Evolutionary conservation across 495 filamentous ascomycete genomes (phyloP), one percentile per base, ranked within the genome.

Genomic region (Echria macrotheca): DNA sequence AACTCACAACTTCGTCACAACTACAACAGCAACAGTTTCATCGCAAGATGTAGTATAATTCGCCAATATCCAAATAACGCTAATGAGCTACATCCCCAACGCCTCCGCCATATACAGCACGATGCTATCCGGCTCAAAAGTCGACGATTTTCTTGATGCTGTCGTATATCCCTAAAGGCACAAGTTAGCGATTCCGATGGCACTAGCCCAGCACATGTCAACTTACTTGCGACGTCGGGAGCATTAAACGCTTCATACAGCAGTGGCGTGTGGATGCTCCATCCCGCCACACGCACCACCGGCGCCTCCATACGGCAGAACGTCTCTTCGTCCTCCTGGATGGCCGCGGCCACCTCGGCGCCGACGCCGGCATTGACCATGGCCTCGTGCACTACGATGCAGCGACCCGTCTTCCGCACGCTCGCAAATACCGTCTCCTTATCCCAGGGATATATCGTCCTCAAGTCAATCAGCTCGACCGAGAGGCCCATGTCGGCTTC

Each of bases 371-470:
- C 91, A 65, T 95, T 97, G 44, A 94, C 73, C 87, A 95, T 96
- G 47, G 88, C 85, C 67, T 98, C 93, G 64, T 98, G 93, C 7
- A 97, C 93, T 1, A 98, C 84, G 24, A 98, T 76, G 25, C 89
- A 91, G 43, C 91, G 69, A 1, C 93, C 91, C 7, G 93, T 98
- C 70, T 93, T 96, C 56, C 74, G 74, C 5, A 96, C 93, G 55
- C 91, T 96, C 26, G 84, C 73, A 38, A 94, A 65, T 2, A 98
- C 79, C 1, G 84, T 86, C 57, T 85, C 74, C 58, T 89, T 83
- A 67, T 98, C 93, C 93, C 93, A 98, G 0, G 93, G 93, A 64
- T 95, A 95, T 28, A 98, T 75, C 0, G 91, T 96, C 32, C 93
- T 75, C 36, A 98, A 65, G 66, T 98, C 93, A 41, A 98, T 90